phyloP scores from a whole-genome alignment of 306 rosid genomes.

The Casuarina equisetifolia region DNA sequence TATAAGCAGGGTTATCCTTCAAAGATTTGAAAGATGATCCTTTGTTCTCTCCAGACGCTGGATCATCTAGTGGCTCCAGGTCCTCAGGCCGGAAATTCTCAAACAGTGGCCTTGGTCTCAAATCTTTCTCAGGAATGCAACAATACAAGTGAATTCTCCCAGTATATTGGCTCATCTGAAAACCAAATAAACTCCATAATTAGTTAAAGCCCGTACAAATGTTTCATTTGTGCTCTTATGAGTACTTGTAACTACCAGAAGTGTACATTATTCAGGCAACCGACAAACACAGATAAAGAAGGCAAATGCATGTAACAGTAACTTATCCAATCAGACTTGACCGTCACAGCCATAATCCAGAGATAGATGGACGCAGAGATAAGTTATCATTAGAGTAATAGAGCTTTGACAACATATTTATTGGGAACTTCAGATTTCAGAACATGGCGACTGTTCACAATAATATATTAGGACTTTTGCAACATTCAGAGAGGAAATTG shows the following conservation, averaged over 20 bases:
- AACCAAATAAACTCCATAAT: slow-evolving; percentile 21
- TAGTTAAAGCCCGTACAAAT: slow-evolving; percentile 11
- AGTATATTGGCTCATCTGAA: slow-evolving; percentile 87
- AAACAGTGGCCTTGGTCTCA: slow-evolving; percentile 77
- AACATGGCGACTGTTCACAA: not conserved
- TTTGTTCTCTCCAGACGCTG: slow-evolving; percentile 39
- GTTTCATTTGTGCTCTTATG: not conserved
- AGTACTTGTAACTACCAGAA: not conserved
- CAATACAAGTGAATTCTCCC: slow-evolving; percentile 91
- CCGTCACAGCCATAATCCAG: not conserved
- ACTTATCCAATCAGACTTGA: not conserved
- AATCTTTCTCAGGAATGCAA: slow-evolving; percentile 71
- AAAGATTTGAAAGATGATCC: slow-evolving; percentile 27
- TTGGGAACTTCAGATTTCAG: not conserved
- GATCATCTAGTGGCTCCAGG: slow-evolving; percentile 53
- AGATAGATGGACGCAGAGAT: not conserved
- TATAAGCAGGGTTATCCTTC: slow-evolving; percentile 47
- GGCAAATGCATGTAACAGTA: not conserved
- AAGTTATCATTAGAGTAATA: not conserved
- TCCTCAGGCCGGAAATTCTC: slow-evolving; percentile 85
- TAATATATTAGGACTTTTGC: not conserved
- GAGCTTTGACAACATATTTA: not conserved
- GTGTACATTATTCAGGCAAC: not conserved
- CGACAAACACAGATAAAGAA: not conserved
- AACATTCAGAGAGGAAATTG: not conserved